Percentiles rank a stretch among this genome's conserved stretches.
phyloP scores from a whole-genome alignment of 768 basidiomycete genomes.

The Daedaleopsis nitida region DNA sequence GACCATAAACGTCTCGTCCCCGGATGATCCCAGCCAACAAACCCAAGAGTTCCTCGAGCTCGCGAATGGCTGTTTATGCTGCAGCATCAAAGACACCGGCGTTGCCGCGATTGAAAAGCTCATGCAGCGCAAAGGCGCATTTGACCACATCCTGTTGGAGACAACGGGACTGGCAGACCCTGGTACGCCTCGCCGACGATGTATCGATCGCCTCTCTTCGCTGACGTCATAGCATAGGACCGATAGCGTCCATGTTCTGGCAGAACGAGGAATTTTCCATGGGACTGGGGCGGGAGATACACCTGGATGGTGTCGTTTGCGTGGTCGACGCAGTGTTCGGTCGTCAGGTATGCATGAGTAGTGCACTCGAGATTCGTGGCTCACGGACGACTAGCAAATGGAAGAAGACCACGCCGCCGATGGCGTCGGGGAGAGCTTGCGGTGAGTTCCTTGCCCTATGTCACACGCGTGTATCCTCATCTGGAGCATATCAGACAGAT shows the following conservation, averaged over 20 bases:
- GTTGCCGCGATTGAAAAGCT: conserved; percentile 92
- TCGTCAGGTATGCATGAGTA: conserved; percentile 39
- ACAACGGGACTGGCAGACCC: conserved; percentile 97
- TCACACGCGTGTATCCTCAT: neutral
- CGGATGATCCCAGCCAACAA: conserved; percentile 59
- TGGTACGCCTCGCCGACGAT: conserved; percentile 45
- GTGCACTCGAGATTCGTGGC: neutral
- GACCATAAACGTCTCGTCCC: conserved; percentile 79
- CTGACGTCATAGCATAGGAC: conserved; percentile 46
- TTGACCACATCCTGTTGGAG: conserved; percentile 95
- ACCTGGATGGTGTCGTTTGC: conserved; percentile 87
- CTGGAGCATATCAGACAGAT: conserved; percentile 68
- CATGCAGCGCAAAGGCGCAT: conserved; percentile 81
- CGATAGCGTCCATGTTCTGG: conserved; percentile 88
- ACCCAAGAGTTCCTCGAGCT: conserved; percentile 90
- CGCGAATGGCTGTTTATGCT: conserved; percentile 97
- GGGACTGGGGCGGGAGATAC: conserved; percentile 69
- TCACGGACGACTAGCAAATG: conserved; percentile 65
- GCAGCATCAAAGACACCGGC: conserved; percentile 94
- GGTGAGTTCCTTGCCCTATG: conserved; percentile 45
- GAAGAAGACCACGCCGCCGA: conserved; percentile 71
- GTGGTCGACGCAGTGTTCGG: conserved; percentile 92
- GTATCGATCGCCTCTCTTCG: neutral
- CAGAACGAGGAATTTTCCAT: conserved; percentile 78
- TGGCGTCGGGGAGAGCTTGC: conserved; percentile 74